Evolutionary conservation across 257 asterid genomes (phyloP).

Genomic region (Apocynum venetum): DNA sequence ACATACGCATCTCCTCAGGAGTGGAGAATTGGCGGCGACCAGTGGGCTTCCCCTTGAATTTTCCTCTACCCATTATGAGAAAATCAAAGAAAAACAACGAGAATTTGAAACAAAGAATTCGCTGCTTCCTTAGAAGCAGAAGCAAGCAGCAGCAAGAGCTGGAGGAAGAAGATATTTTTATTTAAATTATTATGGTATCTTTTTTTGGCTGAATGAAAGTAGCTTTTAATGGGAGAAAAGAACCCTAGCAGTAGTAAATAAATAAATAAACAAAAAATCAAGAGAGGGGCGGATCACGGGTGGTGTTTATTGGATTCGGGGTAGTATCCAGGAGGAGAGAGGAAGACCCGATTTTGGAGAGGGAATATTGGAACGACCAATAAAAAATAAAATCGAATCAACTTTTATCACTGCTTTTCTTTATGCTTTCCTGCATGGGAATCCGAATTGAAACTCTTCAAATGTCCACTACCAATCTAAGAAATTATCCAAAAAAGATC

Average conservation of each 20-base stretch:
- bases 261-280: no score
- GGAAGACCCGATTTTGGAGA: no score
- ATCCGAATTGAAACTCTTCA: no score
- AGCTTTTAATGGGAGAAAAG: not conserved
- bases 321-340: no score
- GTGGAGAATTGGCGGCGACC: slow-evolving; percentile 55
- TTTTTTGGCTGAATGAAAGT: not conserved
- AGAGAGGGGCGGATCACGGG: no score
- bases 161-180: not conserved
- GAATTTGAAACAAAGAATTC: not conserved
- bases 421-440: no score
- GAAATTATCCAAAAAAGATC: no score
- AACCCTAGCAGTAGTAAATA: not conserved
- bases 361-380: not conserved
- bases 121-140: not conserved
- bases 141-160: not conserved
- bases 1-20: slow-evolving; percentile 44
- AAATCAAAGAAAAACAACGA: not conserved
- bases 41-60: slow-evolving; percentile 51
- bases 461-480: no score
- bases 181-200: not conserved
- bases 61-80: slow-evolving; percentile 42
- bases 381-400: not conserved
- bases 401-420: not conserved
- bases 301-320: not conserved